Percentiles rank a stretch among this genome's conserved stretches.
Evolutionary conservation across 805 yeast genomes (phyloP).

Genomic region (Wickerhamomyces bisporus): DNA sequence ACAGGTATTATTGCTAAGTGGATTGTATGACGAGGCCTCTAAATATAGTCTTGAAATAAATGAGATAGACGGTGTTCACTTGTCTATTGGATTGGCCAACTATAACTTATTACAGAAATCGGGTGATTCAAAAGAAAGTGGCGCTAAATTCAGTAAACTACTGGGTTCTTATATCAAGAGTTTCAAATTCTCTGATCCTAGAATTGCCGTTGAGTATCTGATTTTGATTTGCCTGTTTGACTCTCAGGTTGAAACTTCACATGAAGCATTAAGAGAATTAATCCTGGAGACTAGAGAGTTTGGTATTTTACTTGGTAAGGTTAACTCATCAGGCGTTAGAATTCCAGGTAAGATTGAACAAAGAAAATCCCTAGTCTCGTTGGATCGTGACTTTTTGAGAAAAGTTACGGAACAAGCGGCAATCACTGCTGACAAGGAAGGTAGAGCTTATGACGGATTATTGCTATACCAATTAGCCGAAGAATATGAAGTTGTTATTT

Average conservation of each 20-base stretch:
- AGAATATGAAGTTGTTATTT: constrained; percentile 77
- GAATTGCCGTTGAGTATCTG: constrained; percentile 87
- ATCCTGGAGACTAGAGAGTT: constrained; percentile 85
- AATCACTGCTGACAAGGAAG: constrained; percentile 83
- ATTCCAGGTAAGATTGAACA: constrained; percentile 80
- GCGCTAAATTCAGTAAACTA: constrained; percentile 51
- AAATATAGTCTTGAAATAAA: constrained; percentile 54
- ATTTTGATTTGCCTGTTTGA: constrained; percentile 57
- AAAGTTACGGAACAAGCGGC: constrained; percentile 84
- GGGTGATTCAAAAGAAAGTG: constrained; percentile 23
- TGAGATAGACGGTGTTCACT: constrained; percentile 85
- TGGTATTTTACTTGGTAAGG: constrained; percentile 74
- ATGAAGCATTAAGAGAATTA: constrained; percentile 77
- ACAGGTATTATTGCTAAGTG: constrained; percentile 67
- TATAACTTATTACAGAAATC: constrained; percentile 61
- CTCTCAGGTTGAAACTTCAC: constrained; percentile 51
- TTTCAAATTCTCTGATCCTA: constrained; percentile 82
- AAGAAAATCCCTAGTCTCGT: constrained; percentile 58
- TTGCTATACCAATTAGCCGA: constrained; percentile 82
- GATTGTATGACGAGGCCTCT: constrained; percentile 77
- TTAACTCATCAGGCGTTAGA: constrained; percentile 70
- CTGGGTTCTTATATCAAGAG: constrained; percentile 77
- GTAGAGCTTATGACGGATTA: constrained; percentile 80
- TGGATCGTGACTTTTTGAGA: constrained; percentile 58
- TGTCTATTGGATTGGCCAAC: constrained; percentile 75